A percentile compares a stretch with the other conserved stretches of the same genome.
Conservation (phyloP, 2,329 filamentous ascomycete genomes). For the Delphinella strobiligena region DNA sequence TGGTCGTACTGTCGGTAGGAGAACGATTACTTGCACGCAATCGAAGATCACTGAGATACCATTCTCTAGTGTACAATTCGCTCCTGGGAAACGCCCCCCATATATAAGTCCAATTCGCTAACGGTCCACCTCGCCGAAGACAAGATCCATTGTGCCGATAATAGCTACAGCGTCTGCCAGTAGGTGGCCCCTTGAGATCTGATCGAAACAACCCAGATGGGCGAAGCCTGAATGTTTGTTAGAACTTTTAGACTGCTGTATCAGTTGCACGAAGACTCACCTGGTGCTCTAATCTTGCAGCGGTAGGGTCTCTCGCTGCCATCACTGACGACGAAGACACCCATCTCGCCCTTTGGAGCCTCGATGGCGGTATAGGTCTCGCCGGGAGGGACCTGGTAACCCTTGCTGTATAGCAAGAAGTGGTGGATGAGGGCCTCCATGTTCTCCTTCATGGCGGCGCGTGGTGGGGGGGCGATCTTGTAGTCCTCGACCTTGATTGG, state of each 20-base stretch:
- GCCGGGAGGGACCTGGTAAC: constrained; percentile 89
- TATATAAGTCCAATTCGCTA: neutral
- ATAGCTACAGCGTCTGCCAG: constrained; percentile 94
- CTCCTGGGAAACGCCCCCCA: neutral
- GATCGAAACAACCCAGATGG: constrained; percentile 87
- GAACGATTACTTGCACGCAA: no score
- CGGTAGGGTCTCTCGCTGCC: constrained; percentile 93
- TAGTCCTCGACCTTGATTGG: constrained; percentile 96
- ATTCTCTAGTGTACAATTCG: neutral
- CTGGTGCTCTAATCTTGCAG: constrained; percentile 93
- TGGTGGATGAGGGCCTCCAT: constrained; percentile 99
- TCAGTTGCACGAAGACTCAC: no score
- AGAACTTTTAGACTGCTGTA: no score
- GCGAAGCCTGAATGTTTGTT: no score
- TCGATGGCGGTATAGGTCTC: constrained; percentile 98
- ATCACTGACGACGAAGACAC: constrained; percentile 89
- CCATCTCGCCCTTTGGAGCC: constrained; percentile 99
- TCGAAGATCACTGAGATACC: neutral
- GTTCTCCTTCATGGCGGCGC: constrained; percentile 99
- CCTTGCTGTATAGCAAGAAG: constrained; percentile 97
- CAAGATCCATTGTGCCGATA: constrained; percentile 46
- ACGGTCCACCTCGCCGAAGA: constrained; percentile 54
- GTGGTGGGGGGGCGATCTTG: constrained; percentile 93
- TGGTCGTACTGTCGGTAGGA: no score
- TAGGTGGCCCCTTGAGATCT: constrained; percentile 82